Evolutionary conservation across 768 basidiomycete species (phyloP), one percentile per base, ranked within the genome.

Genomic region (Pleurotus cornucopiae): DNA sequence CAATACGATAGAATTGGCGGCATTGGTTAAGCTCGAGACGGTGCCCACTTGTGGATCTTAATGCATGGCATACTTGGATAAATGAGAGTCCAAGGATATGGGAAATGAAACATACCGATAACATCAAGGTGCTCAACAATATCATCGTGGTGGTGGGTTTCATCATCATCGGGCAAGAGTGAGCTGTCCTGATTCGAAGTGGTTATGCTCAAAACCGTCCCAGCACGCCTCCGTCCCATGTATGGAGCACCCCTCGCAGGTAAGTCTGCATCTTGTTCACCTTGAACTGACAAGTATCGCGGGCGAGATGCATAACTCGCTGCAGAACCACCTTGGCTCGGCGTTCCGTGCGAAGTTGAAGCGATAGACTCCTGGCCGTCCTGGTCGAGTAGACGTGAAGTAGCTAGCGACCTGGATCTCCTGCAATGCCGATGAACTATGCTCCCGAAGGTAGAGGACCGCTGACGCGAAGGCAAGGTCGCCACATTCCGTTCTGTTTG

Each of bases 61-160:
- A 53, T 25, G 5, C 23, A 58, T 49, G 54, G 13, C 23, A 49
- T 58, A 56, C 23, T 25, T 47, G 58, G 51, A 23, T 20, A 57
- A 20, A 11, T 30, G 30, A 39, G 9, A 58, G 37, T 25, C 45
- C 6, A 7, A n/a, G 37, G 21, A 12, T 21, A 49, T 26, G 20
- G 23, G 12, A 30, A 21, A 61, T 54, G 46, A 6, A 23, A 49
- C 74, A 45, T 61, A 85, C 88, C 88, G 57, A 91, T 88, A 43
- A 84, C 86, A 69, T 94, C 91, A 61, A 94, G 70, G 66, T 92
- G 85, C 58, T 92, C 91, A 4, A 93, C 88, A 46, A 92, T 81
- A 62, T 90, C 86, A 63, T 92, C 88, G 58, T 86, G 81, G 64
- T 92, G 86, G 55, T 82, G 76, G 18, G 71, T 64, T 2, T 67